Evolutionary conservation across 1,139 yeast genomes (phyloP).

Genomic region (Spencermartinsiella ligniputridi): DNA sequence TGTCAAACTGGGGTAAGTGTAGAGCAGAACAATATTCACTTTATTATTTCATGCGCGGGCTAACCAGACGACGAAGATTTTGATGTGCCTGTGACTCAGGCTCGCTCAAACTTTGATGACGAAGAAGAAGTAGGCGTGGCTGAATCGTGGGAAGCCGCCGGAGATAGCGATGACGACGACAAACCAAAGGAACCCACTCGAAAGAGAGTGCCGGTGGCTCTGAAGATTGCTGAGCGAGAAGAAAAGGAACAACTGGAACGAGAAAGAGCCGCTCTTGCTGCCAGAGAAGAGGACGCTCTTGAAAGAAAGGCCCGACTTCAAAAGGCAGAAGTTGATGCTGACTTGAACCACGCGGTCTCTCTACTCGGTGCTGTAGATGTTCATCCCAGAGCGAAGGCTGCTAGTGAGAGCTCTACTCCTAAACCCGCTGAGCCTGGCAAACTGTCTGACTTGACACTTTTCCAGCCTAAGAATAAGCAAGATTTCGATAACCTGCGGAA

Average conservation of each 20-base stretch:
- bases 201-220: constrained; percentile 34
- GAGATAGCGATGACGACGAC: constrained; percentile 34
- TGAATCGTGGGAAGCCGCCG: constrained; percentile 80
- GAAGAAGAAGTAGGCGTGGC: constrained; percentile 69
- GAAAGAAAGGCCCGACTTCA: constrained; percentile 65
- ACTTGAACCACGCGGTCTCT: constrained; percentile 88
- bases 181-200: constrained; percentile 34
- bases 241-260: constrained; percentile 35
- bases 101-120: constrained; percentile 79
- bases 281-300: constrained; percentile 42
- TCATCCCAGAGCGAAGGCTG: constrained; percentile 46
- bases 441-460: constrained; percentile 44
- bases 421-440: constrained; percentile 51
- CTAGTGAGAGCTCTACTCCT: constrained; percentile 54
- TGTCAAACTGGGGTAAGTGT: constrained; percentile 27
- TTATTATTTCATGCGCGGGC: too few species aligned
- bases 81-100: constrained; percentile 80
- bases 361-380: constrained; percentile 72
- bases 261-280: constrained; percentile 34
- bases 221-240: constrained; percentile 37
- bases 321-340: constrained; percentile 77
- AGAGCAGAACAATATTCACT: background rate
- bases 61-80: constrained; percentile 57
- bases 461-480: constrained; percentile 69
- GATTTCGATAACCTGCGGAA: constrained; percentile 85